Percentiles rank a stretch among this genome's conserved stretches.
Evolutionary conservation across 2,329 filamentous ascomycete genomes (phyloP).

Genomic region (Calcarisporium arbuscula): DNA sequence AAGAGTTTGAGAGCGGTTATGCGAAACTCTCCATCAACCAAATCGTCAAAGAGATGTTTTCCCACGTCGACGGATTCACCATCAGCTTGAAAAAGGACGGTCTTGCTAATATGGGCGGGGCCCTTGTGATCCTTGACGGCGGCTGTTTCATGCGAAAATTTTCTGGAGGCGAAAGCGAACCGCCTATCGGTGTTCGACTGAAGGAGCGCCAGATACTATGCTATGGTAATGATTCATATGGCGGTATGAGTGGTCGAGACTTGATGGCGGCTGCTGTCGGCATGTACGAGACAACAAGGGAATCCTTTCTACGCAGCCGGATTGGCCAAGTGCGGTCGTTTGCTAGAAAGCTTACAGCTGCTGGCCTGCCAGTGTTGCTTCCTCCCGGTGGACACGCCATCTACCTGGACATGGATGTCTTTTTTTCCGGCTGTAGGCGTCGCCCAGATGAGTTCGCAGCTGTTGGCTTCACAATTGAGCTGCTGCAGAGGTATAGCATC

Average conservation of each 20-base stretch:
- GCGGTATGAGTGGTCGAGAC: background rate
- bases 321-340: background rate
- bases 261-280: background rate
- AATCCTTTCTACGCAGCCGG: background rate
- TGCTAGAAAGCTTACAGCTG: background rate
- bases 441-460: no score
- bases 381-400: background rate
- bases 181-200: background rate
- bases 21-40: conserved; percentile 8
- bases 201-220: background rate
- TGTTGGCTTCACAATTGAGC: no score
- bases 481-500: no score
- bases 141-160: no score
- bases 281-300: background rate
- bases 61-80: conserved; percentile 16
- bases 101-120: conserved; percentile 17
- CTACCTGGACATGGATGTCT: background rate
- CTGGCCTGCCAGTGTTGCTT: background rate
- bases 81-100: conserved; percentile 19
- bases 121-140: no score
- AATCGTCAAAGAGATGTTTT: conserved; percentile 17
- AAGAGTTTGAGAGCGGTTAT: conserved; percentile 15
- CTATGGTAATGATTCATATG: background rate
- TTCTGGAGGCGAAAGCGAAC: no score
- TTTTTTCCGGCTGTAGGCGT: background rate